phyloP scores from a whole-genome alignment of 192 early-diverging fungal genomes.

The Geosiphon pyriformis region DNA sequence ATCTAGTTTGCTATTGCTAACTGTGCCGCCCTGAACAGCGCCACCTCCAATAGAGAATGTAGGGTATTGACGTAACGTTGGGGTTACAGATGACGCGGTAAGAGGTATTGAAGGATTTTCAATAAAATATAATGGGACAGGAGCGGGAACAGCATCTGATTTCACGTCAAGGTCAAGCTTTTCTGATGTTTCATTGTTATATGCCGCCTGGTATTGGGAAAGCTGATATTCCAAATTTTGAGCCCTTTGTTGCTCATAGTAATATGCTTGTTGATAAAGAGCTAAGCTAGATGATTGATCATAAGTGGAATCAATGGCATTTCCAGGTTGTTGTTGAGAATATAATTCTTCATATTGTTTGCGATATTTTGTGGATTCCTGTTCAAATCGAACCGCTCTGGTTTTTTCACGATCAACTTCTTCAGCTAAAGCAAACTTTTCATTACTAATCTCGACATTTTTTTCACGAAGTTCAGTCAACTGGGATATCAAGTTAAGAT shows the following conservation, averaged over 20 bases:
- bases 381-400: background rate
- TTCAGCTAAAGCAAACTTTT: constrained; percentile 15
- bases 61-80: background rate
- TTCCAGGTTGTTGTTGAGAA: background rate
- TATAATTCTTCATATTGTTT: background rate
- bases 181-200: background rate
- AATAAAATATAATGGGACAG: background rate
- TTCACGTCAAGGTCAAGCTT: background rate
- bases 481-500: constrained; percentile 18
- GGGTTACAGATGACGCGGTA: background rate
- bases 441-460: constrained; percentile 19
- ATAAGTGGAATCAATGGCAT: background rate
- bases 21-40: background rate
- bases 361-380: background rate
- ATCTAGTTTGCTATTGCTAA: constrained; percentile 5
- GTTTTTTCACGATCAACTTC: constrained; percentile 17
- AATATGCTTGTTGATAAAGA: background rate
- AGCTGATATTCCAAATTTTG: background rate
- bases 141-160: background rate
- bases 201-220: background rate
- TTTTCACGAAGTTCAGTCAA: constrained; percentile 18
- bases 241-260: background rate
- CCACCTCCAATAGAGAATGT: background rate
- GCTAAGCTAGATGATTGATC: background rate
- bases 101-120: background rate